Evolutionary conservation across 2,329 filamentous ascomycete genomes (phyloP).

Genomic region (Ramularia collo-cygni): DNA sequence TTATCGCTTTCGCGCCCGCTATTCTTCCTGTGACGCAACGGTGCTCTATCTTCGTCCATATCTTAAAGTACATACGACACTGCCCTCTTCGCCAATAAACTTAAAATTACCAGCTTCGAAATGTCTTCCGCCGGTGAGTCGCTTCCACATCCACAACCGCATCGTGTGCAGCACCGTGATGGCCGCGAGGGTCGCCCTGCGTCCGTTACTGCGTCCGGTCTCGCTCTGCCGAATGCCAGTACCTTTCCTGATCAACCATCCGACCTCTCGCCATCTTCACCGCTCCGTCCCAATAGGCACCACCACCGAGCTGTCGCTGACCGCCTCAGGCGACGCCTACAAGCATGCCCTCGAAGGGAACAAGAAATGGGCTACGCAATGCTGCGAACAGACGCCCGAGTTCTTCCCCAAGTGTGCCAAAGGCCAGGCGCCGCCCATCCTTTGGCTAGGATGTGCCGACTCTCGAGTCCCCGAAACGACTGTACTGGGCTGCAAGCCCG

Average conservation of each 20-base stretch:
- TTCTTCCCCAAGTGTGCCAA: slow-evolving; percentile 63
- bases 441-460: slow-evolving; percentile 86
- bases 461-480: slow-evolving; percentile 78
- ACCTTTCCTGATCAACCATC: neutral
- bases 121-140: neutral
- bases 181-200: neutral
- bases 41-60: too few relatives aligned
- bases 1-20: too few relatives aligned
- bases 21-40: too few relatives aligned
- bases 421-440: slow-evolving; percentile 60
- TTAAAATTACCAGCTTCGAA: too few relatives aligned
- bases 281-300: neutral
- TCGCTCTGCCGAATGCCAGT: neutral
- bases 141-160: neutral
- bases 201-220: neutral
- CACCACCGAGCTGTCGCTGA: neutral
- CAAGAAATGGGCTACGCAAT: slow-evolving; percentile 62
- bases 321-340: slow-evolving; percentile 21
- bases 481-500: slow-evolving; percentile 68
- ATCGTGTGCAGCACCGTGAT: neutral
- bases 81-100: too few relatives aligned
- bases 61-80: too few relatives aligned
- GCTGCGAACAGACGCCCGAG: slow-evolving; percentile 57
- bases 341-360: slow-evolving; percentile 57
- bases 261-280: neutral